Evolutionary conservation across 257 asterid genomes (phyloP).

Genomic region (Hygrophila difformis): DNA sequence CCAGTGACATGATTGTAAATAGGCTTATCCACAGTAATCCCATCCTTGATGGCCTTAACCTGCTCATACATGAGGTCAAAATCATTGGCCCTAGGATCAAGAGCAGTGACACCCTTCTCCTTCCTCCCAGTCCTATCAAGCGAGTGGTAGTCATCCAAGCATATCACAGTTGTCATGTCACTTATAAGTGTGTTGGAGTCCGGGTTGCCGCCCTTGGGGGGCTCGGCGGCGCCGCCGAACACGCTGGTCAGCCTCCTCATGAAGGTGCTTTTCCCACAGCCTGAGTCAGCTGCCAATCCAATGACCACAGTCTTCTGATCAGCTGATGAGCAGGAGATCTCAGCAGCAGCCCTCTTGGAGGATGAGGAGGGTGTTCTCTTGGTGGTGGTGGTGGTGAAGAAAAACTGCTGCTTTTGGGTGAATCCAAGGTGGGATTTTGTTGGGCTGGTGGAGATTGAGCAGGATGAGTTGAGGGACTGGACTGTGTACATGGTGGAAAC

Average conservation of each 20-base stretch:
- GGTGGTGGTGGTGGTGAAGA: conserved; percentile 24
- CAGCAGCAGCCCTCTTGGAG: neutral
- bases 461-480: conserved; percentile 58
- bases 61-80: conserved; percentile 94
- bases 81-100: conserved; percentile 80
- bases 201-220: conserved; percentile 91
- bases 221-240: conserved; percentile 97
- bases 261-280: conserved; percentile 95
- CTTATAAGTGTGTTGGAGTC: conserved; percentile 93
- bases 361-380: conserved; percentile 15
- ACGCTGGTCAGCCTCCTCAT: conserved; percentile 95
- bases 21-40: conserved; percentile 65
- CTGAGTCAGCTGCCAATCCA: conserved; percentile 90
- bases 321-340: conserved; percentile 56
- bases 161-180: conserved; percentile 81
- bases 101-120: conserved; percentile 91
- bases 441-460: conserved; percentile 62
- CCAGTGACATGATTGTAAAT: conserved; percentile 90
- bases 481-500: conserved; percentile 61
- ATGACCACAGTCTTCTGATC: conserved; percentile 58
- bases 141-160: conserved; percentile 90
- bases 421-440: conserved; percentile 58
- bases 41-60: conserved; percentile 73
- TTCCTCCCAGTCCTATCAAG: conserved; percentile 87
- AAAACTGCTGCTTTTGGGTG: conserved; percentile 45